Evolutionary conservation across 768 basidiomycete genomes (phyloP), one percentile per base, ranked within the genome.

Genomic region (Exidia glandulosa): DNA sequence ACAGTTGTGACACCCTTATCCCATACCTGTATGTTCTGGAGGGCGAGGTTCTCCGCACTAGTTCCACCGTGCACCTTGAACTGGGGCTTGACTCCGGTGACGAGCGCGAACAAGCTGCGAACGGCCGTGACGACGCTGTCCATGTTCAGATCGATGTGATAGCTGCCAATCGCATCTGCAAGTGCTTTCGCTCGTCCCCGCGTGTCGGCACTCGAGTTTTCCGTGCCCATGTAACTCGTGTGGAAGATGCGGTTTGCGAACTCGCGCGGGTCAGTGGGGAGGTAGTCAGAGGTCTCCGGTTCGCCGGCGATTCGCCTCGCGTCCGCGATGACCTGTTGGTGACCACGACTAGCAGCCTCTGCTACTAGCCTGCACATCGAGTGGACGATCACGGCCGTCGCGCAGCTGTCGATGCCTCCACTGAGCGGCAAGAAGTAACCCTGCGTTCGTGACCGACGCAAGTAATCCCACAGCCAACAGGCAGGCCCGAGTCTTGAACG

Each of bases 401-500:
- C 93, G 67, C 96, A 99, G 65, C 91, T 94, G 70, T 99, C 96
- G 59, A 99, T 92, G 16, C 96, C 96, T 9, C 96, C 95, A 60
- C 91, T 94, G 14, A 99, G 78, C 0, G 96, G 95, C 25, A 98
- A 74, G 67, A 98, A 98, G 74, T 94, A 98, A 2, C 96, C 96
- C 64, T 93, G 90, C 0, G 88, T 92, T 9, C 90, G 79, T 4
- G 95, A 98, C 48, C 96, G 84, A 36, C 96, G 81, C 32, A 99
- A 83, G 68, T 98, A 99, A 70, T 99, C 96, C 96, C 96, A 99
- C n/a, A 99, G 78, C 96, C 96, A 99, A 69, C 96, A 98, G 16
- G 95, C 96, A 6, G 96, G 96, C 3, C 96, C 96, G 2, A 98
- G 76, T 2, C 95, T 97, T 63, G 30, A 52, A 12, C 4, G 19